Percentiles rank a stretch among this genome's conserved stretches.
These are phyloP conservation scores for Lodderomyces metapsilosis DNA, from an alignment of 1,139 yeast species.

Conservation along the genomic window DNA sequence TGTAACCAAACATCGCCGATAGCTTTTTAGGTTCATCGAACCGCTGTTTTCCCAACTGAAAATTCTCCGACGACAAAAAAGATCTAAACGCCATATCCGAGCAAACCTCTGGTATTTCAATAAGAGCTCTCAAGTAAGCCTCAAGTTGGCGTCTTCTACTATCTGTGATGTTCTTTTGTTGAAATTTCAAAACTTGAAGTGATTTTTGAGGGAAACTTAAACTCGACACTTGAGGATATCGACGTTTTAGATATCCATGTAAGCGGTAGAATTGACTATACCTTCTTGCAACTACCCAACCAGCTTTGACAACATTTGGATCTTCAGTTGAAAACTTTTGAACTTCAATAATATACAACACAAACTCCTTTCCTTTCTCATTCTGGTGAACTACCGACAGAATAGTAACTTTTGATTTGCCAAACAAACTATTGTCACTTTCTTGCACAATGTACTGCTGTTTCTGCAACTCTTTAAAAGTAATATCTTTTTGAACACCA, in stretches of 20 bases:
- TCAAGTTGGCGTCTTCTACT: conserved; percentile 62
- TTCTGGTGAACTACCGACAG: conserved; percentile 63
- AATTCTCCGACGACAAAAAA: conserved; percentile 74
- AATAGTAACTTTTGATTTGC: conserved; percentile 55
- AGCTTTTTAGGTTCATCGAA: conserved; percentile 7
- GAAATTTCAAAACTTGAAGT: conserved; percentile 60
- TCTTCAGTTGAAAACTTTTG: conserved; percentile 50
- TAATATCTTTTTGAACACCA: conserved; percentile 68
- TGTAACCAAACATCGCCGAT: conserved; percentile 34
- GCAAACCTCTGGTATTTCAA: conserved; percentile 68
- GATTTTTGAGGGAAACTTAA: conserved; percentile 63
- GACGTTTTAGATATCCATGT: conserved; percentile 59
- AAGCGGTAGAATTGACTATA: conserved; percentile 79
- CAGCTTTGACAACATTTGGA: conserved; percentile 55
- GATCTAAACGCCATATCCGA: conserved; percentile 68
- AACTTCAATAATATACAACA: conserved; percentile 75
- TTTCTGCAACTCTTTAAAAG: conserved; percentile 65
- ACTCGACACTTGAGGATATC: conserved; percentile 50
- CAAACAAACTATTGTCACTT: conserved; percentile 73
- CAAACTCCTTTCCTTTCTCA: conserved; percentile 58
- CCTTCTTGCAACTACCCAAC: conserved; percentile 89
- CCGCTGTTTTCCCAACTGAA: conserved; percentile 30
- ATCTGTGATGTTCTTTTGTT: conserved; percentile 62
- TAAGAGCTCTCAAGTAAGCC: conserved; percentile 55
- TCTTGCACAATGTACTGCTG: conserved; percentile 86